A percentile compares a stretch with the other conserved stretches of the same genome.
phyloP scores from a whole-genome alignment of 805 yeast species.

The Millerozyma acaciae region DNA sequence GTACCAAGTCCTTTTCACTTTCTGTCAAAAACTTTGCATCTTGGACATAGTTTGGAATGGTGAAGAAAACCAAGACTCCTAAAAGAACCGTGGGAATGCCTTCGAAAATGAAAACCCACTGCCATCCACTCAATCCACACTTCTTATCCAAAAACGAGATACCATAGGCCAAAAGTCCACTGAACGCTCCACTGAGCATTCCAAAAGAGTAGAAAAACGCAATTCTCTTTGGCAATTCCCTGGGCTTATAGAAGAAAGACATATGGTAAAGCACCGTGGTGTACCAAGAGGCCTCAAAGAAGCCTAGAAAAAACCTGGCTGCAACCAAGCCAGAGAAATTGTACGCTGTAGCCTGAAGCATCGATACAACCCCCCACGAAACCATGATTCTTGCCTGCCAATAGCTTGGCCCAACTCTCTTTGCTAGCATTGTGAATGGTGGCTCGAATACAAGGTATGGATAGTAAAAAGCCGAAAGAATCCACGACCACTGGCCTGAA shows the following conservation, averaged over 20 bases:
- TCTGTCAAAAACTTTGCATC: slow-evolving; percentile 34
- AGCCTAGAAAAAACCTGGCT: slow-evolving; percentile 37
- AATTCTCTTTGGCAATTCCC: slow-evolving; percentile 33
- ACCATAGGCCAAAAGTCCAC: slow-evolving; percentile 32
- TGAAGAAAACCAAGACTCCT: slow-evolving; percentile 27
- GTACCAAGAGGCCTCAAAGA: slow-evolving; percentile 34
- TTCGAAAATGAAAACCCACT: slow-evolving; percentile 44
- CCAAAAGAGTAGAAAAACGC: slow-evolving; percentile 36
- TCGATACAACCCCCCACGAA: slow-evolving; percentile 40
- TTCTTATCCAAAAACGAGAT: slow-evolving; percentile 38
- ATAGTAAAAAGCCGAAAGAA: slow-evolving; percentile 43
- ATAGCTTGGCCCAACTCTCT: slow-evolving; percentile 32
- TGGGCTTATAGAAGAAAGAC: slow-evolving; percentile 34
- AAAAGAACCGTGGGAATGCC: slow-evolving; percentile 38
- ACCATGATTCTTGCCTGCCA: slow-evolving; percentile 39
- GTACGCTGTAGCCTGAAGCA: slow-evolving; percentile 35
- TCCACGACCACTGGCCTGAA: slow-evolving; percentile 40
- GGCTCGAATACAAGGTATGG: slow-evolving; percentile 45
- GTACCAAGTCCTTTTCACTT: too few species aligned
- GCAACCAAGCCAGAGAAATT: slow-evolving; percentile 33
- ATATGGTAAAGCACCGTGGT: slow-evolving; percentile 38
- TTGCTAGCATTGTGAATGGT: slow-evolving; percentile 40
- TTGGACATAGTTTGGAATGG: slow-evolving; percentile 36
- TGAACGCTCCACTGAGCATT: slow-evolving; percentile 32
- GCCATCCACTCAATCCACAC: slow-evolving; percentile 42